Evolutionary conservation across 1,284 basidiomycete genomes (phyloP).

Genomic region (Ustilago nuda): DNA sequence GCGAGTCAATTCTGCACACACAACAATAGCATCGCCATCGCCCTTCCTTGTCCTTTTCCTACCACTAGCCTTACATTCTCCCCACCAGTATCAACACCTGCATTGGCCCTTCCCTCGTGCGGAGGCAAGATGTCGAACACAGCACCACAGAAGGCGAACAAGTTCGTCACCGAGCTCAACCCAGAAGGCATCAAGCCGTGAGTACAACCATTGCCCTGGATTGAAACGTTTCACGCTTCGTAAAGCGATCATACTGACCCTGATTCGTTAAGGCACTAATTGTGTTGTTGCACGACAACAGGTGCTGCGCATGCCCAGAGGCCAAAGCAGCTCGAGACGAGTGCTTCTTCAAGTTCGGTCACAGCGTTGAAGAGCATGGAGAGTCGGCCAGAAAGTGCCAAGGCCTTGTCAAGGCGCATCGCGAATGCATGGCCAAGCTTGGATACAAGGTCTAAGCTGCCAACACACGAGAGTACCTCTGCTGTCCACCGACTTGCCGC

Average conservation of each 20-base stretch:
- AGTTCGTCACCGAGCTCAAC: slow-evolving; percentile 74
- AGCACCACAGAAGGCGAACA: slow-evolving; percentile 45
- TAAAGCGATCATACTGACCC: not conserved
- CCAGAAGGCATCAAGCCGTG: slow-evolving; percentile 91
- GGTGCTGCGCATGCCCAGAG: slow-evolving; percentile 93
- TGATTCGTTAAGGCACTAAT: not conserved
- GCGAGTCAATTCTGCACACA: slow-evolving; percentile 8
- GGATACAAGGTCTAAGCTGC: slow-evolving; percentile 66
- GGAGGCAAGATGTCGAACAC: slow-evolving; percentile 30
- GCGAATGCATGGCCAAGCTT: slow-evolving; percentile 85
- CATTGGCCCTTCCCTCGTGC: not conserved
- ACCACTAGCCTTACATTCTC: not conserved
- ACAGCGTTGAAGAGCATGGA: slow-evolving; percentile 73
- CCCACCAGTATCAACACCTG: not conserved
- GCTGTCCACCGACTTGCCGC: not conserved
- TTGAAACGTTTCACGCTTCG: not conserved
- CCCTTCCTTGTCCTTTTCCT: not conserved
- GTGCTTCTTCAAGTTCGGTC: slow-evolving; percentile 82
- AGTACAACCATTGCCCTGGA: slow-evolving; percentile 70
- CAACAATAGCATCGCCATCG: not conserved
- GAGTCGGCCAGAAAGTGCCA: slow-evolving; percentile 82
- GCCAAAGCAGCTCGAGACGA: slow-evolving; percentile 91
- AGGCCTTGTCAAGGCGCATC: slow-evolving; percentile 81
- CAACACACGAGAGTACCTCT: not conserved
- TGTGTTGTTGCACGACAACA: slow-evolving; percentile 25